Percentiles rank a stretch among this genome's conserved stretches.
Evolutionary conservation across 345 rosid species (phyloP).

Genomic region (Pistacia integerrima): DNA sequence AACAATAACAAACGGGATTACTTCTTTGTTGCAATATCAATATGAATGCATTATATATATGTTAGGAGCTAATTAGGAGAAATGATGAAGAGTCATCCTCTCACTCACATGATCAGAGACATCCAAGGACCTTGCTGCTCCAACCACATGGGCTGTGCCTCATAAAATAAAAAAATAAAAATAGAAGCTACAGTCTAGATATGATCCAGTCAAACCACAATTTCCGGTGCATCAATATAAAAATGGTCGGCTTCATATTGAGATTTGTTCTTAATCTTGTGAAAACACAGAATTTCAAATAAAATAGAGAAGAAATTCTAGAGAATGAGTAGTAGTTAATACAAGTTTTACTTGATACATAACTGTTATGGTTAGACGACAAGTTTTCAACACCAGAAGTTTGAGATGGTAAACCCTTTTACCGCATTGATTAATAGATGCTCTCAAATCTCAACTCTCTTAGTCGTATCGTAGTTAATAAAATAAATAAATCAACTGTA

Average conservation of each 20-base stretch:
- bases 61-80: no score
- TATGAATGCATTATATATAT: no score
- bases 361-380: neutral
- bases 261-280: slow-evolving; percentile 22
- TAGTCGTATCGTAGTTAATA: no score
- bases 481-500: no score
- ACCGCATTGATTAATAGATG: neutral
- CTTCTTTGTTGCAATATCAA: no score
- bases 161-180: neutral
- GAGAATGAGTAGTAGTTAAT: no score
- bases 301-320: neutral
- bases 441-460: no score
- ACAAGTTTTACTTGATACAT: neutral
- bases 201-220: slow-evolving; percentile 34
- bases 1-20: no score
- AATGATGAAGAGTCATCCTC: neutral
- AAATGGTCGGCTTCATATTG: slow-evolving; percentile 17
- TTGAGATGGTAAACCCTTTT: neutral
- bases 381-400: neutral
- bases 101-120: neutral
- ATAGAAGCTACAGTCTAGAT: neutral
- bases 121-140: neutral
- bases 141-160: slow-evolving; percentile 21
- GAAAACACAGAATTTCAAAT: neutral
- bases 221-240: slow-evolving; percentile 18